Conservation (phyloP, 73 alveolate species). For the Paramecium biaurelia region DNA sequence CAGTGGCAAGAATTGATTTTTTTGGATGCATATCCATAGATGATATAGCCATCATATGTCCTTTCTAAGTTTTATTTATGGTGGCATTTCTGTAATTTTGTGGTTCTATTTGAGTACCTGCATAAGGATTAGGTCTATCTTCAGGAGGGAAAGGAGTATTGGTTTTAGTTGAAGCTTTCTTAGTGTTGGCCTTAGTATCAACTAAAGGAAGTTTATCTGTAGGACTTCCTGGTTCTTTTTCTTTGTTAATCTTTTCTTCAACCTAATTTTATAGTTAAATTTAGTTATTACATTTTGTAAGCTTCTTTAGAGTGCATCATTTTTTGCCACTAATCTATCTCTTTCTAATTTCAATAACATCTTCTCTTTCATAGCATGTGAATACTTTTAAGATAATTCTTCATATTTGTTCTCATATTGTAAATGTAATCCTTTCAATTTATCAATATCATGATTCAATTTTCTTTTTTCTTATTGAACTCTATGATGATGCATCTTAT, state of each 20-base stretch:
- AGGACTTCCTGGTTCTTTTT: slow-evolving; percentile 68
- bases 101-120: slow-evolving; percentile 64
- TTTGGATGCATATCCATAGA: slow-evolving; percentile 91
- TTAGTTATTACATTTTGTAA: slow-evolving; percentile 77
- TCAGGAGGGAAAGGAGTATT: slow-evolving; percentile 68
- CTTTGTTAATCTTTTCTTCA: slow-evolving; percentile 75
- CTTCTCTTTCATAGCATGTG: slow-evolving; percentile 97
- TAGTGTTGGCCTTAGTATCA: slow-evolving; percentile 74
- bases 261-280: slow-evolving; percentile 75
- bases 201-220: slow-evolving; percentile 66
- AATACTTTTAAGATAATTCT: slow-evolving; percentile 95
- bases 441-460: slow-evolving; percentile 87
- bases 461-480: slow-evolving; percentile 94
- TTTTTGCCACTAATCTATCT: slow-evolving; percentile 97
- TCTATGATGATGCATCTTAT: slow-evolving; percentile 98
- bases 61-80: slow-evolving; percentile 83
- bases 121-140: slow-evolving; percentile 73
- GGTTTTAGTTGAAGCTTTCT: slow-evolving; percentile 76
- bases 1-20: slow-evolving; percentile 97
- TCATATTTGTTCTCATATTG: slow-evolving; percentile 93
- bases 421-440: slow-evolving; percentile 94
- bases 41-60: slow-evolving; percentile 97
- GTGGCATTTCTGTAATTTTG: slow-evolving; percentile 61
- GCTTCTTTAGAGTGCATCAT: slow-evolving; percentile 81
- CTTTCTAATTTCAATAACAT: slow-evolving; percentile 98